Percentiles rank a stretch among this genome's conserved stretches.
Conservation (phyloP, 1,139 yeast species). For the Nakaseomyces bracarensis region DNA sequence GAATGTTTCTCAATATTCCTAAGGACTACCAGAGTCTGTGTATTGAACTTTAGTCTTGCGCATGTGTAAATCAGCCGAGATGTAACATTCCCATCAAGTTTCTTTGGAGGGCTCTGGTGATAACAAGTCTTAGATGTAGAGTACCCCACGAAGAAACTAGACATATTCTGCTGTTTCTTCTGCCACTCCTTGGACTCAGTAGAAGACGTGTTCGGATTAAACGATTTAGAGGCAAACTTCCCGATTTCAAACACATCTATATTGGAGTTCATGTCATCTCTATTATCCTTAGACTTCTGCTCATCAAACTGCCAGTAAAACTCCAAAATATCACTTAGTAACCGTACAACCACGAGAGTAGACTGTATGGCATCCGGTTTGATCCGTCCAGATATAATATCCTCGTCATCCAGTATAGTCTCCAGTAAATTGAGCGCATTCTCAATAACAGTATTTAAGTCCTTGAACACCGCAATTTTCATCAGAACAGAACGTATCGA, state of each 20-base stretch:
- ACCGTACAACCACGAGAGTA: conserved; percentile 22
- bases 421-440: conserved; percentile 20
- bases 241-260: conserved; percentile 4
- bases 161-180: conserved; percentile 16
- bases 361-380: conserved; percentile 15
- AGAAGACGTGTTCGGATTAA: neutral
- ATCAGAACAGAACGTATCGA: conserved; percentile 25
- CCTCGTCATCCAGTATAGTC: conserved; percentile 17
- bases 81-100: conserved; percentile 19
- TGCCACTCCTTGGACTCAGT: conserved; percentile 5
- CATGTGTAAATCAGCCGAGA: conserved; percentile 18
- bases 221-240: conserved; percentile 5
- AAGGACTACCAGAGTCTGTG: conserved; percentile 18
- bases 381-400: conserved; percentile 14
- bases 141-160: conserved; percentile 22
- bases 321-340: conserved; percentile 27
- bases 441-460: conserved; percentile 19
- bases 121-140: conserved; percentile 23
- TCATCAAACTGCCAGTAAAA: conserved; percentile 24
- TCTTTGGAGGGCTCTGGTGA: conserved; percentile 21
- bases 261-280: conserved; percentile 7
- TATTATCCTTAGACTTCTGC: conserved; percentile 5
- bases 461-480: conserved; percentile 25
- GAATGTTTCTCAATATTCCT: conserved; percentile 19
- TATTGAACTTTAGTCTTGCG: conserved; percentile 22